phyloP scores from a whole-genome alignment of 495 filamentous ascomycete species.

The Penicillium verhagenii region DNA sequence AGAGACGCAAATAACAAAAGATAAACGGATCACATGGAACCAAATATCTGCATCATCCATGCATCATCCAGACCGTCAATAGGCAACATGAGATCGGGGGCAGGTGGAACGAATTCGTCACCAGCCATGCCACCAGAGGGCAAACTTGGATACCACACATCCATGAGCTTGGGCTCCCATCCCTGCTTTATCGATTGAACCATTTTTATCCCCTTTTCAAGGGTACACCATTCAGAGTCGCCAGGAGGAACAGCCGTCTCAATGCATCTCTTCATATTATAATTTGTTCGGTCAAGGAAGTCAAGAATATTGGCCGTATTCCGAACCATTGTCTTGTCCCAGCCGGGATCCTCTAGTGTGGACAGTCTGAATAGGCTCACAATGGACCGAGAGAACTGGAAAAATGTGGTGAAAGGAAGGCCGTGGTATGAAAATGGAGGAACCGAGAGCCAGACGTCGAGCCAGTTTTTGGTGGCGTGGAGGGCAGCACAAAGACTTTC shows the following conservation, averaged over 20 bases:
- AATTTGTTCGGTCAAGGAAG: conserved; percentile 18
- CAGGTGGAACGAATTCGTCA: conserved; percentile 5
- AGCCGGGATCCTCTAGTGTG: conserved; percentile 36
- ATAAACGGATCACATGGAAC: conserved; percentile 11
- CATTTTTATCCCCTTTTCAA: conserved; percentile 26
- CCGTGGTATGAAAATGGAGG: conserved; percentile 29
- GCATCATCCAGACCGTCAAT: conserved; percentile 21
- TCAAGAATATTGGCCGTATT: conserved; percentile 29
- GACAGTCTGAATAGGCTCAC: conserved; percentile 43
- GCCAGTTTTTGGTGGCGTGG: conserved; percentile 37
- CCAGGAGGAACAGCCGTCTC: not conserved
- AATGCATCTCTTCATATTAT: conserved; percentile 14
- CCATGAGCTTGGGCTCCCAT: conserved; percentile 29
- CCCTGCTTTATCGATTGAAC: conserved; percentile 16
- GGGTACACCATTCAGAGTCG: conserved; percentile 15
- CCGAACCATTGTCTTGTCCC: conserved; percentile 34
- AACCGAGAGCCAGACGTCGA: conserved; percentile 34
- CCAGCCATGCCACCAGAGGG: conserved; percentile 4
- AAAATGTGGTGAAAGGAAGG: conserved; percentile 35
- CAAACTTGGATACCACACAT: conserved; percentile 20
- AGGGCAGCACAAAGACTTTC: conserved; percentile 37
- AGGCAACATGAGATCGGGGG: conserved; percentile 9
- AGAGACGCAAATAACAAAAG: not conserved
- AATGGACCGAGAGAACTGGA: conserved; percentile 42
- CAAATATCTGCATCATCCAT: conserved; percentile 29